These are phyloP conservation scores for Corymbia citriodora DNA, from an alignment of 441 rosid genomes.

Conservation along the genomic window DNA sequence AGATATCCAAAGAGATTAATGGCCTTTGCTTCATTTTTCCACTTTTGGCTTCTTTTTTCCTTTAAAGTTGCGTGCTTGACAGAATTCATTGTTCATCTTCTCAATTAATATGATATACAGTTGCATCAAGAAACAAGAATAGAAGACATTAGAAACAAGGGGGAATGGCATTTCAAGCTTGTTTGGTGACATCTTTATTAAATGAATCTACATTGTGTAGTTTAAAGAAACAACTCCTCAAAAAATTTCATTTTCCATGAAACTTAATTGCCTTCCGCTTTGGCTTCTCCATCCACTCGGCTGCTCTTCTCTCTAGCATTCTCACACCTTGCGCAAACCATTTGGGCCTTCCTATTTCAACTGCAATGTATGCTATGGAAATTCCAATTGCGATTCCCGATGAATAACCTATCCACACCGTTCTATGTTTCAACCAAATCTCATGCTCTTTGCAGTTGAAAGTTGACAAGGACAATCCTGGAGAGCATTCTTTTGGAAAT, in stretches of 20 bases:
- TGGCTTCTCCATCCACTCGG: neutral
- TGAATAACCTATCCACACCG: neutral
- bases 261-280: neutral
- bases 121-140: neutral
- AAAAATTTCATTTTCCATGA: neutral
- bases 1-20: too few relatives aligned
- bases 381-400: neutral
- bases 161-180: neutral
- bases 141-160: neutral
- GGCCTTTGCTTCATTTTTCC: neutral
- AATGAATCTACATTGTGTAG: neutral
- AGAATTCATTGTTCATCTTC: neutral
- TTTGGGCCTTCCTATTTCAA: neutral
- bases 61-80: neutral
- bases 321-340: neutral
- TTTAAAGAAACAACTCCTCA: neutral
- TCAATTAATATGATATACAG: rapidly evolving
- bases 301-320: neutral
- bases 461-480: rapidly evolving
- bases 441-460: rapidly evolving
- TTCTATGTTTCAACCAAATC: neutral
- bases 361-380: neutral
- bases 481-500: neutral
- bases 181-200: rapidly evolving
- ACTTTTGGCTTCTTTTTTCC: neutral